A percentile compares a stretch with the other conserved stretches of the same genome.
Evolutionary conservation across 75 land plant genomes (phyloP).

Genomic region (Cupressus sempervirens): DNA sequence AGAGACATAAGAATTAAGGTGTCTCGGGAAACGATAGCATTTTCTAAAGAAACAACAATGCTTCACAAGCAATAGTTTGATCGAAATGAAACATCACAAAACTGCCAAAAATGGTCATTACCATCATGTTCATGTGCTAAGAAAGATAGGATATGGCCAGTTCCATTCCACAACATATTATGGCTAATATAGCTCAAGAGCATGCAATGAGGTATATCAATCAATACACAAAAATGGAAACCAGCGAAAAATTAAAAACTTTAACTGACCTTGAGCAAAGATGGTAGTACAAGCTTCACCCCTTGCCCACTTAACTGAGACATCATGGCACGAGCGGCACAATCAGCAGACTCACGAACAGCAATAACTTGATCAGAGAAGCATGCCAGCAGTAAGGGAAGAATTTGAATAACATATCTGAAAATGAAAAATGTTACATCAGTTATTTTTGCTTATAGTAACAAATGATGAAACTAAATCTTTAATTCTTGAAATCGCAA

Average conservation of each 20-base stretch:
- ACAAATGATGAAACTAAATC: background rate
- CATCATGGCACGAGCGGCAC: slow-evolving; percentile 99
- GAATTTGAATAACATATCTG: slow-evolving; percentile 91
- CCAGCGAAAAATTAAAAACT: background rate
- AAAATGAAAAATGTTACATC: slow-evolving; percentile 3
- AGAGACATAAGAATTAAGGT: background rate
- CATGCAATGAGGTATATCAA: background rate
- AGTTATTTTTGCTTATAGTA: slow-evolving; percentile 4
- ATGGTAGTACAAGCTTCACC: slow-evolving; percentile 95
- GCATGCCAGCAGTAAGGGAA: slow-evolving; percentile 83
- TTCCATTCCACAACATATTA: background rate
- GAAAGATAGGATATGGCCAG: background rate
- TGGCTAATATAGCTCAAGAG: background rate
- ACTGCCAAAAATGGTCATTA: background rate
- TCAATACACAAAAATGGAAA: background rate
- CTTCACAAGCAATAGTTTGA: background rate
- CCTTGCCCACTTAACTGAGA: slow-evolving; percentile 92
- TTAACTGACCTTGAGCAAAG: slow-evolving; percentile 75
- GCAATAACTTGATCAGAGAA: slow-evolving; percentile 96
- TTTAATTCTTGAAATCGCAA: background rate
- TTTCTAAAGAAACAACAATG: background rate
- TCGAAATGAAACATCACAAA: background rate
- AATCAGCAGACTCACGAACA: slow-evolving; percentile 97
- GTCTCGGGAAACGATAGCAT: too few species aligned
- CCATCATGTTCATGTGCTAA: background rate